Conservation (phyloP, 768 basidiomycete species). For the Lentinula detonsa region DNA sequence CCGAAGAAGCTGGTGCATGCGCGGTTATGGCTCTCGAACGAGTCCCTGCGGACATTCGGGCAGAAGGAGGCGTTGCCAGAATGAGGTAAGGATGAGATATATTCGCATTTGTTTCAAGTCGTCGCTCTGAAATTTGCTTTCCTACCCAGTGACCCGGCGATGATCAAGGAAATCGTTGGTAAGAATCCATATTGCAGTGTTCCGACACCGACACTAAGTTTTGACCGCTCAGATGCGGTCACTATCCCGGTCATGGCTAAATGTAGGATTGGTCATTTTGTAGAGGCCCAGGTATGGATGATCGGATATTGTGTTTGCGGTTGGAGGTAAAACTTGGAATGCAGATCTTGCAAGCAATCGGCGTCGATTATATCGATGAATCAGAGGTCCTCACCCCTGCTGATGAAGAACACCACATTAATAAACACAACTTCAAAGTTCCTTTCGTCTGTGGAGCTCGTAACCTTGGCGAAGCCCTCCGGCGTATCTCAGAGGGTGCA, state of each 20-base stretch:
- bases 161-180: constrained; percentile 93
- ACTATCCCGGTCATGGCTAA: constrained; percentile 98
- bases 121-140: constrained; percentile 16
- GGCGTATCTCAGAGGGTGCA: constrained; percentile 95
- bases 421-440: constrained; percentile 92
- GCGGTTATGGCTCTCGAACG: constrained; percentile 97
- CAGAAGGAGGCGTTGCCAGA: constrained; percentile 88
- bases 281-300: constrained; percentile 77
- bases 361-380: constrained; percentile 96
- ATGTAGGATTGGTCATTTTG: constrained; percentile 95
- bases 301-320: background rate
- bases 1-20: constrained; percentile 95
- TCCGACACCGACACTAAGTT: background rate
- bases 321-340: background rate
- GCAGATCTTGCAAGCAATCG: constrained; percentile 88
- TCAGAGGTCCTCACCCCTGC: constrained; percentile 94
- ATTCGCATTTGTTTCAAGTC: background rate
- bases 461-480: constrained; percentile 92
- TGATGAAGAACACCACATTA: constrained; percentile 94
- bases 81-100: constrained; percentile 57
- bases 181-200: background rate
- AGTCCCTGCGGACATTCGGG: constrained; percentile 92
- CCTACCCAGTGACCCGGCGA: constrained; percentile 74
- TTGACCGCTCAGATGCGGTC: constrained; percentile 47
- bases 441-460: constrained; percentile 96